These are phyloP conservation scores for Auxenochlorella pyrenoidosa DNA, from an alignment of 139 green algal genomes.

Conservation along the genomic window DNA sequence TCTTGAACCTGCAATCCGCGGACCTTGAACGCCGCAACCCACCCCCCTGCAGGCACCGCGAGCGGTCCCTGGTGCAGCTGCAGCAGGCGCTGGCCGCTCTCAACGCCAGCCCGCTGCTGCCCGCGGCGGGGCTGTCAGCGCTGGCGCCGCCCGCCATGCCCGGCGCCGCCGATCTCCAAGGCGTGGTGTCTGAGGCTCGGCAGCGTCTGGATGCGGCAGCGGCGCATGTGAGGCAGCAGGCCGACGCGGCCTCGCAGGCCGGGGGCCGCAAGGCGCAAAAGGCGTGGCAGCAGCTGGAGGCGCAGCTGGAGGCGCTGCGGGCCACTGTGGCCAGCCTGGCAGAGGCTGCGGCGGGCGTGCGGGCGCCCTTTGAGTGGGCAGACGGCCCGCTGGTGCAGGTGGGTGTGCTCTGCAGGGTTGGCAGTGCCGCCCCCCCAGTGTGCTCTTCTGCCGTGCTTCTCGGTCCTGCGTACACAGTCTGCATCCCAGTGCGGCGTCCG, in stretches of 20 bases:
- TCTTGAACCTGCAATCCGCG: too few species aligned
- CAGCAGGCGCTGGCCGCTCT: constrained; percentile 10
- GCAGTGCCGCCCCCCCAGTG: too few species aligned
- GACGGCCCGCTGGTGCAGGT: constrained; percentile 93
- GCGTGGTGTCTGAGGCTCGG: neutral
- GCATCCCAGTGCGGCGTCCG: too few species aligned
- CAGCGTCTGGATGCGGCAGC: constrained; percentile 27
- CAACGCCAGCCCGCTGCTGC: constrained; percentile 31
- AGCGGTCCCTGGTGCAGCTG: constrained; percentile 23
- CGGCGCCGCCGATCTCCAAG: neutral
- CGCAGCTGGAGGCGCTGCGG: constrained; percentile 46
- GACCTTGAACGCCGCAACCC: too few species aligned
- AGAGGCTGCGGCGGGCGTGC: constrained; percentile 54
- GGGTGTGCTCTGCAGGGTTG: neutral
- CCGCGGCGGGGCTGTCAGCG: neutral
- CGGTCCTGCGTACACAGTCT: too few species aligned
- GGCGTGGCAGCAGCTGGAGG: constrained; percentile 1
- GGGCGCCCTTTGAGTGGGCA: constrained; percentile 88
- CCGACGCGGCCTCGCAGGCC: constrained; percentile 2
- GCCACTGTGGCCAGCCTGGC: constrained; percentile 50
- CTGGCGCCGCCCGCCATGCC: constrained; percentile 18
- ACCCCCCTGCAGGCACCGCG: constrained; percentile 24
- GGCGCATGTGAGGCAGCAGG: constrained; percentile 11
- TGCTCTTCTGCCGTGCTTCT: too few species aligned
- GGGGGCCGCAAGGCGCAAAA: neutral